Conservation (phyloP, 768 basidiomycete species). For the Naganishia vaughanmartiniae region DNA sequence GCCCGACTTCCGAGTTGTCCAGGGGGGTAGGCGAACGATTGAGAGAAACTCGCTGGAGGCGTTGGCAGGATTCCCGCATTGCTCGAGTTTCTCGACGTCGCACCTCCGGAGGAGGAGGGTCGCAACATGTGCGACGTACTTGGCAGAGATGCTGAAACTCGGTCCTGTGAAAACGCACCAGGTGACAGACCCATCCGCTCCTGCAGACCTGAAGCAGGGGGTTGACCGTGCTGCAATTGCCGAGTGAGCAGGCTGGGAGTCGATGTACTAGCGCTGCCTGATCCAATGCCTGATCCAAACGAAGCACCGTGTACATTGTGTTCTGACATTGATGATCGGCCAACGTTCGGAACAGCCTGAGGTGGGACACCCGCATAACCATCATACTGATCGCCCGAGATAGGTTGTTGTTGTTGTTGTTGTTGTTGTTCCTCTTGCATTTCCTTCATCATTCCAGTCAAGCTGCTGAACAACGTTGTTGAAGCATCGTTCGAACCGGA, state of each 20-base stretch:
- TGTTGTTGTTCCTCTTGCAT: slow-evolving; percentile 5
- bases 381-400: not conserved
- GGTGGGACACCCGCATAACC: not conserved
- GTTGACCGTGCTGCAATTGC: slow-evolving; percentile 24
- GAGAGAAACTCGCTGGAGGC: slow-evolving; percentile 24
- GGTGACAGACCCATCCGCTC: not conserved
- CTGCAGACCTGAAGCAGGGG: not conserved
- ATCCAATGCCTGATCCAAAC: slow-evolving; percentile 3
- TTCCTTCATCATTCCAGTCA: slow-evolving; percentile 23
- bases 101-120: not conserved
- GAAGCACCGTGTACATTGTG: slow-evolving; percentile 1
- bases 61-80: slow-evolving; percentile 9
- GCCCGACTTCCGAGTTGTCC: slow-evolving; percentile 9
- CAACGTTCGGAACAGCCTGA: not conserved
- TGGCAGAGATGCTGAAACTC: slow-evolving; percentile 24
- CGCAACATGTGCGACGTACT: not conserved
- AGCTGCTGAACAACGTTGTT: slow-evolving; percentile 8
- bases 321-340: not conserved
- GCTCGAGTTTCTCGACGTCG: not conserved
- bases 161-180: not conserved
- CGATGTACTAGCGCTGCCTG: slow-evolving; percentile 13
- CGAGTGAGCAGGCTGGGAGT: slow-evolving; percentile 22
- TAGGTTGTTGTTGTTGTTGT: not conserved
- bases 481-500: slow-evolving; percentile 10
- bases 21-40: slow-evolving; percentile 27